Evolutionary conservation across 108 stramenopile species (phyloP), one percentile per base, ranked within the genome.

Genomic region (Fragilariopsis cylindrus): DNA sequence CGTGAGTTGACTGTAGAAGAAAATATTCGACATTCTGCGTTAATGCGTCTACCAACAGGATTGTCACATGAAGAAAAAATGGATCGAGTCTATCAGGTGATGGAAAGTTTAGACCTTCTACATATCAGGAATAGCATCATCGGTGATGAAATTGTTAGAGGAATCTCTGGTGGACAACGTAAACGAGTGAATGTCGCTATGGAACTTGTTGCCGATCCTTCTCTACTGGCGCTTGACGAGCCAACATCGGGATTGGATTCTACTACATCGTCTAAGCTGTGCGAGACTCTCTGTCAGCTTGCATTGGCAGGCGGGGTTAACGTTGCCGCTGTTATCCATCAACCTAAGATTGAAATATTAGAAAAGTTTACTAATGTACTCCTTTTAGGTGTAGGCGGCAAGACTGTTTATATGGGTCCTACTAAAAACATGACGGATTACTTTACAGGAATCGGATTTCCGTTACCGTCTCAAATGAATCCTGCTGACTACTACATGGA

Each of bases 281-380:
- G 91, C 48, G 7, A 71, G 7, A 93, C 88, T 18, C 81, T 98
- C 6, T 82, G 90, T 48, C 69, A 76, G 19, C 58, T 96, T 53
- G 85, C 91, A 11, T 18, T 58, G 4, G 76, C 81, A 13, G 70
- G 90, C 60, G 81, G 81, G 4, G 87, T 92, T 82, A 66, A 93
- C 1, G 87, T 98, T 79, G 90, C 82, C 3, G 83, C 85, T 7
- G 92, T 98, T 8, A 80, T 98, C 65, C 97, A 98, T 81, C 96
- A 96, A 74, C 97, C 97, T 2, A 70, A 93, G 4, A 88, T 85
- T n/a, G 86, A 83, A 6, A 96, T 96, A 19, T 96, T 91, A 82
- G 75, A 86, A 39, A 44, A 88, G 69, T 81, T 95, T 56, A 19
- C 55, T n/a, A 56, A 56, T 19, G 16, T 60, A 12, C 19, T 60